These are phyloP conservation scores for Podaxis pistillaris DNA, from an alignment of 768 basidiomycete species.

Conservation along the genomic window DNA sequence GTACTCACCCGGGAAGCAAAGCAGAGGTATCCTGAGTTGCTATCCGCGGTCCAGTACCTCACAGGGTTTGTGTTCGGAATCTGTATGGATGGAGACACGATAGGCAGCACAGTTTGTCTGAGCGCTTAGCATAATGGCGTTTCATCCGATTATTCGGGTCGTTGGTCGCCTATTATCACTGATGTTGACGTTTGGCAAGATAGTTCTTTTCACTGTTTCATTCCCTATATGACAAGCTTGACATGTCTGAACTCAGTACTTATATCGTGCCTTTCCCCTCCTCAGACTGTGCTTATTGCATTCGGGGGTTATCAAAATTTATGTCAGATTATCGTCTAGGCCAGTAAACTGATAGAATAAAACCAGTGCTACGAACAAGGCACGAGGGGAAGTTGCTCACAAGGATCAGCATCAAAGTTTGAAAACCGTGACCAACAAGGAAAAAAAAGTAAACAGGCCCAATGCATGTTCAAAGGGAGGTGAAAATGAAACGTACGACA, in stretches of 20 bases:
- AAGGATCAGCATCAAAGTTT: not conserved
- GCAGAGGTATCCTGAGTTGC: not conserved
- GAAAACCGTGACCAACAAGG: slow-evolving; percentile 2
- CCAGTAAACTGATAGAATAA: not conserved
- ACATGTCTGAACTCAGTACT: too few relatives aligned
- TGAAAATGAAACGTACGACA: slow-evolving; percentile 29
- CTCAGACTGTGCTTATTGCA: too few relatives aligned
- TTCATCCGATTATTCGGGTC: not conserved
- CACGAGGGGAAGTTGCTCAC: not conserved
- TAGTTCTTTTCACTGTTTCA: too few relatives aligned
- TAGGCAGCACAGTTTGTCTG: not conserved
- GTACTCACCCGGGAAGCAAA: too few relatives aligned
- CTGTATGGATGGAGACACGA: not conserved
- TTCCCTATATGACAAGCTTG: too few relatives aligned
- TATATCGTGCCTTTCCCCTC: too few relatives aligned
- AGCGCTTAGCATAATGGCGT: not conserved
- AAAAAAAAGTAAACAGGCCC: slow-evolving; percentile 5
- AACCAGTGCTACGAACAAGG: slow-evolving; percentile 9
- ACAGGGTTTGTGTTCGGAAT: not conserved
- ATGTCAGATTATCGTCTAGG: not conserved
- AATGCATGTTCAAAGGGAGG: slow-evolving; percentile 18
- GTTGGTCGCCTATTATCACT: too few relatives aligned
- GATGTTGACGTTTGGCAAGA: too few relatives aligned
- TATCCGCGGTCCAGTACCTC: not conserved
- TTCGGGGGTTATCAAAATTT: not conserved